These are phyloP conservation scores for Ottelia alismoides DNA, from an alignment of 106 monocot genomes.

Conservation along the genomic window DNA sequence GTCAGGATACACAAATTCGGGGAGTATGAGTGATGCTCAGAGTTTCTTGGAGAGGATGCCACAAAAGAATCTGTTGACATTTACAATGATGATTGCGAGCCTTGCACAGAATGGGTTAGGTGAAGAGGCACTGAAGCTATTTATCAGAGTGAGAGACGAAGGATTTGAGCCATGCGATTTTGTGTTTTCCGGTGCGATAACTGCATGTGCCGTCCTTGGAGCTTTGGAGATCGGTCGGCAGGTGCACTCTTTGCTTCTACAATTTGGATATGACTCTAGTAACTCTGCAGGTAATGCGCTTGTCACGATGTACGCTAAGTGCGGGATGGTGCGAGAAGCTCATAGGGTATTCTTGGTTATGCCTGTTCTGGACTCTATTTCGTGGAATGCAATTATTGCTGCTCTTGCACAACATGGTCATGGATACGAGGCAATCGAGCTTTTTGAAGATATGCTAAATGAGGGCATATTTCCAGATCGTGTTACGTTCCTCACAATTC, in stretches of 20 bases:
- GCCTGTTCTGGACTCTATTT: constrained; percentile 61
- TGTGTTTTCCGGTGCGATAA: constrained; percentile 46
- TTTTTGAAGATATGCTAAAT: constrained; percentile 55
- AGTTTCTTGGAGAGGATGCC: constrained; percentile 50
- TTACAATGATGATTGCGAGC: constrained; percentile 85
- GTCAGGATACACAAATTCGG: constrained; percentile 47
- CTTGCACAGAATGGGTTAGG: constrained; percentile 57
- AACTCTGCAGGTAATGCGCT: constrained; percentile 22
- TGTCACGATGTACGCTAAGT: constrained; percentile 24
- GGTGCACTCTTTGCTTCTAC: constrained; percentile 58
- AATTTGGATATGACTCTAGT: constrained; percentile 41
- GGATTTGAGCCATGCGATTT: constrained; percentile 62
- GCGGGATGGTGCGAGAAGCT: constrained; percentile 19
- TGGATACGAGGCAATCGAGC: constrained; percentile 52
- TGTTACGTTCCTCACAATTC: constrained; percentile 25
- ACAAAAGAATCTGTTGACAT: constrained; percentile 46
- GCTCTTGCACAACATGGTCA: constrained; percentile 91
- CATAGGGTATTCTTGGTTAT: constrained; percentile 51
- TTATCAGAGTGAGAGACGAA: constrained; percentile 46
- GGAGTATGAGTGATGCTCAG: constrained; percentile 30
- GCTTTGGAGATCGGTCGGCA: constrained; percentile 56
- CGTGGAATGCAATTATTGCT: constrained; percentile 93
- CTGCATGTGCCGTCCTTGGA: constrained; percentile 71
- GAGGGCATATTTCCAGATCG: constrained; percentile 11
- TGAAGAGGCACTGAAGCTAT: constrained; percentile 62